Percentiles rank a stretch among this genome's conserved stretches.
Evolutionary conservation across 1,139 yeast genomes (phyloP).

Genomic region (Tardiomyces depauwii): DNA sequence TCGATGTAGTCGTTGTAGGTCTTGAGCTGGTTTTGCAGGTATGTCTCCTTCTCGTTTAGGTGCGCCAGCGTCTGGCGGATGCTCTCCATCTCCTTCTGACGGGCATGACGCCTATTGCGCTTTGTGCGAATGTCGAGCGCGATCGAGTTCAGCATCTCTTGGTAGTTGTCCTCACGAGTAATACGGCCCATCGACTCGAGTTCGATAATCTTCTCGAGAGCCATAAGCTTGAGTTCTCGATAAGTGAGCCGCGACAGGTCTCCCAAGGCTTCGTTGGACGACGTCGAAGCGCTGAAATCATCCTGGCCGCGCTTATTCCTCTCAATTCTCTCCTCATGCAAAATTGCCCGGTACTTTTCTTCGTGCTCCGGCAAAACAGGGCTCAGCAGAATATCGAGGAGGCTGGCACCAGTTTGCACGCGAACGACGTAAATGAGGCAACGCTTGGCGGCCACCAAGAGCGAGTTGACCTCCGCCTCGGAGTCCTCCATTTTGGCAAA

Average conservation of each 20-base stretch:
- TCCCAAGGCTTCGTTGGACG: conserved; percentile 26
- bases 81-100: conserved; percentile 50
- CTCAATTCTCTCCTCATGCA: conserved; percentile 34
- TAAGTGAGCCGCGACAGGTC: conserved; percentile 48
- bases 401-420: conserved; percentile 62
- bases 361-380: conserved; percentile 66
- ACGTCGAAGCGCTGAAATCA: neutral
- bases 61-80: conserved; percentile 51
- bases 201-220: conserved; percentile 66
- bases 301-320: conserved; percentile 5
- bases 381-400: conserved; percentile 63
- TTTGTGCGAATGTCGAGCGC: conserved; percentile 79
- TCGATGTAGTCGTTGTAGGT: conserved; percentile 67
- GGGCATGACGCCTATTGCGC: conserved; percentile 51
- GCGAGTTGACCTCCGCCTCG: conserved; percentile 30
- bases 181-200: conserved; percentile 61
- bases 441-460: conserved; percentile 72
- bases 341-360: conserved; percentile 42
- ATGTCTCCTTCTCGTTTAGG: conserved; percentile 49
- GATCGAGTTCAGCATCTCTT: conserved; percentile 67
- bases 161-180: conserved; percentile 62
- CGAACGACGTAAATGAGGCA: conserved; percentile 70
- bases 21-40: conserved; percentile 47
- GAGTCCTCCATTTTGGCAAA: conserved; percentile 30
- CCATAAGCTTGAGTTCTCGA: conserved; percentile 65